Evolutionary conservation across 352 stramenopile species (phyloP), one percentile per base, ranked within the genome.

Genomic region (Phytophthora ohioensis): DNA sequence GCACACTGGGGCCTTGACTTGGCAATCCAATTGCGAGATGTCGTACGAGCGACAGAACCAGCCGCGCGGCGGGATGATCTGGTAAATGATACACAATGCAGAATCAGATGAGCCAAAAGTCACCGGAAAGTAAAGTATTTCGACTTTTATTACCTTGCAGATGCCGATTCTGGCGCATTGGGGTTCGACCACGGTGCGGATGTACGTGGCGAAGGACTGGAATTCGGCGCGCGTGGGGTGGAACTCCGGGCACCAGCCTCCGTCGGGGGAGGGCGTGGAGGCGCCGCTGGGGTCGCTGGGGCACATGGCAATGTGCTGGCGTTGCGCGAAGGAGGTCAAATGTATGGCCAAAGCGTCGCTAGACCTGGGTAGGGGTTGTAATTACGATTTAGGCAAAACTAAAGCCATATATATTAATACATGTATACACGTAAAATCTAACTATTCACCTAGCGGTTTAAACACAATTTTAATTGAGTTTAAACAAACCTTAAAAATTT

Each of bases 161-260:
- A 98, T 87, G 61, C 92, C 91, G 36, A 97, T 85, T 58, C 73
- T 68, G 34, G 82, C 76, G 46, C 82, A 95, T 60, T 93, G 78
- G 13, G 82, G 87, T 69, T 96, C 87, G 21, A 97, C 83, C 15
- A 96, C 85, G 17, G 80, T 86, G 51, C 87, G 85, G 39, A 98
- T 87, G 71, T 97, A 98, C 12, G 73, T 81, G 21, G 84, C 71
- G 63, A 98, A 98, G 30, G 77, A 88, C 58, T 82, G 64, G 72
- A 98, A 98, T 66, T 98, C 92, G 27, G 85, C 72, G 42, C 66
- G 75, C 21, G 89, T 96, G 5, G 93, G 93, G 36, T 77, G 78
- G 71, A 97, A 97, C 47, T 97, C 92, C 1, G 93, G 93, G 34
- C 86, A 94, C 85, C 85, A 93, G 15, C 65, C 64, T 36, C 78